Evolutionary conservation across 2,329 filamentous ascomycete genomes (phyloP).

Genomic region (Calonectria henricotiae): DNA sequence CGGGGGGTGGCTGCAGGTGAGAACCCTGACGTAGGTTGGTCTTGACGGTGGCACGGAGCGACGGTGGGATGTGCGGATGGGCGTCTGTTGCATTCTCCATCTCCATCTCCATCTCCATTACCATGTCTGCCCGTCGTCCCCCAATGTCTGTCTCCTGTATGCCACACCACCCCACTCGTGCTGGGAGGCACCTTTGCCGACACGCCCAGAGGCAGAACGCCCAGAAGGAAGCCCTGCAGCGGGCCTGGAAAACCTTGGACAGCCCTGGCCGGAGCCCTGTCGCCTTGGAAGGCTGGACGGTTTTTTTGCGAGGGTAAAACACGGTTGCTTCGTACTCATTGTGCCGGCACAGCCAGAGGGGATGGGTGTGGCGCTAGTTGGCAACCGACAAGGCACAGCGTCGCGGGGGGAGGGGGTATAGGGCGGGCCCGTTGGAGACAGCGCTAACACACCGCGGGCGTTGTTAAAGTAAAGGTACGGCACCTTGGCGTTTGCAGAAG

Average conservation of each 20-base stretch:
- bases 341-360: not conserved
- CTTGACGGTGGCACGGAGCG: constrained; percentile 19
- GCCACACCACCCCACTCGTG: constrained; percentile 3
- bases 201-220: constrained; percentile 15
- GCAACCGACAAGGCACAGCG: constrained; percentile 14
- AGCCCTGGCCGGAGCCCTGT: constrained; percentile 9
- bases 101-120: constrained; percentile 15
- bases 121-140: constrained; percentile 9
- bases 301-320: constrained; percentile 1
- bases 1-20: not conserved
- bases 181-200: constrained; percentile 5
- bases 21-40: constrained; percentile 26
- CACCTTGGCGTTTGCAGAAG: constrained; percentile 32
- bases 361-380: constrained; percentile 11
- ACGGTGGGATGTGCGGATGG: constrained; percentile 13
- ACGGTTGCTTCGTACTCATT: constrained; percentile 15
- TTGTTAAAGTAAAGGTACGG: constrained; percentile 30
- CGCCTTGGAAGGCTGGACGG: constrained; percentile 35
- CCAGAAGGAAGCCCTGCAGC: constrained; percentile 30
- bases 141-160: not conserved
- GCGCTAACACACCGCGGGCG: constrained; percentile 28
- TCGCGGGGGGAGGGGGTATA: constrained; percentile 29
- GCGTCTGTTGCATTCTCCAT: constrained; percentile 26
- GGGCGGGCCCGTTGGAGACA: constrained; percentile 25
- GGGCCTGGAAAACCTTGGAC: constrained; percentile 24